Conservation (phyloP, 1,284 basidiomycete species). For the Apiotrichum akiyoshidainum region DNA sequence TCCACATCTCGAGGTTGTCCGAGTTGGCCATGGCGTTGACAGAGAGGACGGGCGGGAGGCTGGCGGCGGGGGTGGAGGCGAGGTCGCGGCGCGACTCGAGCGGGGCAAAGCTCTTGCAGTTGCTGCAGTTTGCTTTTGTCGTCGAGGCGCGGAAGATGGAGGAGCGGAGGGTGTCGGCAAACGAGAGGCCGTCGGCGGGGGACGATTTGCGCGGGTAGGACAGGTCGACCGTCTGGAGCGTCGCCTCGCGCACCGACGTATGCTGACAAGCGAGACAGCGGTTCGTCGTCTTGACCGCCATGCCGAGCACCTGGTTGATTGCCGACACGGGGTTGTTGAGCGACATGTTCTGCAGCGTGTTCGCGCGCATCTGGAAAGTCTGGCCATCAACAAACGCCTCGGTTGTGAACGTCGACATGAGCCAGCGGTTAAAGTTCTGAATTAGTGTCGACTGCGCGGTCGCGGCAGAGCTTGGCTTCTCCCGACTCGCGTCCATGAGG, state of each 20-base stretch:
- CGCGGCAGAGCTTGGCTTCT: constrained; percentile 56
- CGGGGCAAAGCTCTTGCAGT: constrained; percentile 71
- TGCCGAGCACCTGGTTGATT: constrained; percentile 74
- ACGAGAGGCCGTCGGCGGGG: constrained; percentile 39
- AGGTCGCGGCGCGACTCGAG: constrained; percentile 72
- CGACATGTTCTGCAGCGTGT: constrained; percentile 11
- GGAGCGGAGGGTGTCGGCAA: constrained; percentile 67
- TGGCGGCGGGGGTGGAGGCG: constrained; percentile 54
- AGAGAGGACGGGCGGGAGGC: constrained; percentile 77
- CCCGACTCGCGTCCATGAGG: constrained; percentile 75
- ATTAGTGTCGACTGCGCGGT: constrained; percentile 82
- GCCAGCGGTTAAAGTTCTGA: constrained; percentile 90
- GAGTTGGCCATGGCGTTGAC: constrained; percentile 80
- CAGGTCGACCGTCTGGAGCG: constrained; percentile 80
- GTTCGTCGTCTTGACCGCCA: constrained; percentile 70
- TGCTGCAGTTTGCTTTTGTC: constrained; percentile 80
- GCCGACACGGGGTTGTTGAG: constrained; percentile 53
- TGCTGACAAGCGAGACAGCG: constrained; percentile 73
- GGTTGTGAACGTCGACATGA: constrained; percentile 56
- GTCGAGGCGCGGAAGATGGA: constrained; percentile 77
- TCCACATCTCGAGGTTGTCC: constrained; percentile 74
- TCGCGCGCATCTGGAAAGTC: constrained; percentile 27
- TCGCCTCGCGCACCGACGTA: constrained; percentile 66
- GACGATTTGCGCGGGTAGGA: constrained; percentile 56
- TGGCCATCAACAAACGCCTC: constrained; percentile 40